phyloP scores from a whole-genome alignment of 2,329 filamentous ascomycete species.

The Cladosporium sphaerospermum region DNA sequence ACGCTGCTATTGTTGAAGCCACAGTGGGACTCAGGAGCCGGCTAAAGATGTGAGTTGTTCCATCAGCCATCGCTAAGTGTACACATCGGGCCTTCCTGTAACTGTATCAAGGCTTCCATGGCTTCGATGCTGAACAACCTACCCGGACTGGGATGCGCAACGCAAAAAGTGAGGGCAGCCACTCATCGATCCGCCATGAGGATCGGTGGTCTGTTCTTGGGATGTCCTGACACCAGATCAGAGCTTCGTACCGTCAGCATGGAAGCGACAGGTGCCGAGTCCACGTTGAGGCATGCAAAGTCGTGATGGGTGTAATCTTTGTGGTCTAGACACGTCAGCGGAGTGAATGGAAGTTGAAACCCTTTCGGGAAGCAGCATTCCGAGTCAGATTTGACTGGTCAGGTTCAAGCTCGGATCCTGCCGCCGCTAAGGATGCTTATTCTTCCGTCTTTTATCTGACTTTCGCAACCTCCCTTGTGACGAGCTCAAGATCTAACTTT shows the following conservation, averaged over 20 bases:
- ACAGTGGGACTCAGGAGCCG: too few species aligned
- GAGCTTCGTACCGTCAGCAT: background rate
- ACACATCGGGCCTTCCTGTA: too few species aligned
- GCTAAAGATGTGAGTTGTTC: too few species aligned
- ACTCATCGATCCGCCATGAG: background rate
- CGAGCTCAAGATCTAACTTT: too few species aligned
- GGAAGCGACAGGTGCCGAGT: background rate
- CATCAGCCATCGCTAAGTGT: too few species aligned
- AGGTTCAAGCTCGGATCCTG: background rate
- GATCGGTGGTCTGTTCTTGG: constrained; percentile 4
- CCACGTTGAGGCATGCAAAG: background rate
- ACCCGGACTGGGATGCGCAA: background rate
- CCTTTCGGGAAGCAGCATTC: constrained; percentile 4
- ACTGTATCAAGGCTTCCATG: too few species aligned
- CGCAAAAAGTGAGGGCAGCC: background rate
- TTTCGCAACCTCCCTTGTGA: too few species aligned
- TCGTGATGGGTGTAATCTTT: constrained; percentile 1
- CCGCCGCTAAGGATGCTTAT: background rate
- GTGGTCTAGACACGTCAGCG: background rate
- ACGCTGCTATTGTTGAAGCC: too few species aligned
- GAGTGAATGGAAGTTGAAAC: constrained; percentile 9
- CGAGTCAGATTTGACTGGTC: background rate
- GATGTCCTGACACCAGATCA: background rate
- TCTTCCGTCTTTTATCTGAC: too few species aligned
- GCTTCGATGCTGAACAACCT: too few species aligned